These are phyloP conservation scores for Mallotus repandus DNA, from an alignment of 441 rosid genomes.

Conservation along the genomic window DNA sequence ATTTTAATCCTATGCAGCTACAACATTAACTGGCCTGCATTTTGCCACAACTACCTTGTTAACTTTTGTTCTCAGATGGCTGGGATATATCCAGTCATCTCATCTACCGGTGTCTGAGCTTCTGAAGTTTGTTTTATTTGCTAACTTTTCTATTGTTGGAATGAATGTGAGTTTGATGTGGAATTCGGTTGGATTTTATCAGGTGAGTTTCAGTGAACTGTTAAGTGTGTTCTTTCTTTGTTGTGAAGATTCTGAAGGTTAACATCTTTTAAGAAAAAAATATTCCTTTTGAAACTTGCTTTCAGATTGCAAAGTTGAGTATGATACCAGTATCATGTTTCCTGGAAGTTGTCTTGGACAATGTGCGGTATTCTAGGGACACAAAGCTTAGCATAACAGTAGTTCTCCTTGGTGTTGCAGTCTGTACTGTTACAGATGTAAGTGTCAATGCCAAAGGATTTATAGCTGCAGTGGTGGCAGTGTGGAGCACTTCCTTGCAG, in stretches of 20 bases:
- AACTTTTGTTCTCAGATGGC: conserved; percentile 71
- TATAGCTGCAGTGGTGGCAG: conserved; percentile 79
- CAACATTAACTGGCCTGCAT: conserved; percentile 94
- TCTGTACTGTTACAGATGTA: conserved; percentile 97
- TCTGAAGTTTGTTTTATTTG: conserved; percentile 76
- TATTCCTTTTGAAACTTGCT: conserved; percentile 19
- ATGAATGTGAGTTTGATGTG: conserved; percentile 98
- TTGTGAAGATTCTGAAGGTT: conserved; percentile 20
- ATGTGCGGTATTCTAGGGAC: conserved; percentile 87
- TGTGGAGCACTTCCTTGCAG: conserved; percentile 96
- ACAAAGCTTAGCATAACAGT: conserved; percentile 93
- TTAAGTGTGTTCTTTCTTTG: background rate
- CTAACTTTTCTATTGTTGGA: conserved; percentile 97
- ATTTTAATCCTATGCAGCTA: conserved; percentile 57
- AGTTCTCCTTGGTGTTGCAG: conserved; percentile 93
- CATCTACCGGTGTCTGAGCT: conserved; percentile 74
- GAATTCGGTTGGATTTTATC: conserved; percentile 99
- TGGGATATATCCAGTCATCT: conserved; percentile 82
- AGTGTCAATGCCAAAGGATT: conserved; percentile 94
- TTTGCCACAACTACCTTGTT: conserved; percentile 88
- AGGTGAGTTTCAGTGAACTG: conserved; percentile 45
- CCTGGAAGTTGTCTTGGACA: conserved; percentile 89
- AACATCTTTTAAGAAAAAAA: background rate
- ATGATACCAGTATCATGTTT: conserved; percentile 98
- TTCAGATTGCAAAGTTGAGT: conserved; percentile 93